Conservation (phyloP, 2,329 filamentous ascomycete genomes). For the Phaeosphaeria sp. region DNA sequence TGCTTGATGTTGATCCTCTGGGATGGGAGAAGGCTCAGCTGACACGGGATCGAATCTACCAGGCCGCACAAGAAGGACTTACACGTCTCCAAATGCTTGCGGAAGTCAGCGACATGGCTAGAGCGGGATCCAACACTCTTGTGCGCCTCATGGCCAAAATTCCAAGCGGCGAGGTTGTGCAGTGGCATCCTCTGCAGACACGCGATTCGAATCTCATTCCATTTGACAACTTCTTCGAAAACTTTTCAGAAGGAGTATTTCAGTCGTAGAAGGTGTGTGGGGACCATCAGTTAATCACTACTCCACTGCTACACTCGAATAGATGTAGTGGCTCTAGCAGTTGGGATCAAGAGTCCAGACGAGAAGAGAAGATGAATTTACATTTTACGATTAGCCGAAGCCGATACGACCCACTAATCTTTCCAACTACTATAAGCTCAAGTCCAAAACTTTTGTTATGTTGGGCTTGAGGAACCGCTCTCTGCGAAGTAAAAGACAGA, state of each 20-base stretch:
- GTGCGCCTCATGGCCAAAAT: not conserved
- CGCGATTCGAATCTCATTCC: not conserved
- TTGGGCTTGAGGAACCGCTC: too few species aligned
- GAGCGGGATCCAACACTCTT: not conserved
- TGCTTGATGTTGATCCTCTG: not conserved
- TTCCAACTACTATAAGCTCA: too few species aligned
- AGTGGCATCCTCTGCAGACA: not conserved
- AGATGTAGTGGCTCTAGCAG: too few species aligned
- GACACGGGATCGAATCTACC: not conserved
- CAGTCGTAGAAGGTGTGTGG: not conserved
- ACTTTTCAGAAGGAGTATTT: not conserved
- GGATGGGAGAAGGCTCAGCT: not conserved
- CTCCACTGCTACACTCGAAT: too few species aligned
- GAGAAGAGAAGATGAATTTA: too few species aligned
- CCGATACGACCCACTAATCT: too few species aligned
- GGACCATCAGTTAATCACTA: too few species aligned
- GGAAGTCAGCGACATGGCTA: not conserved
- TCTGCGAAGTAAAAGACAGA: too few species aligned
- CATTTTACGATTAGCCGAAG: too few species aligned
- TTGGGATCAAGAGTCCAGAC: too few species aligned
- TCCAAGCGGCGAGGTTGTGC: not conserved
- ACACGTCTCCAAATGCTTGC: not conserved
- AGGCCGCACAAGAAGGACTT: not conserved
- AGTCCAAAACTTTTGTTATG: too few species aligned
- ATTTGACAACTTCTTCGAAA: not conserved